A percentile compares a stretch with the other conserved stretches of the same genome.
Evolutionary conservation across 2,329 filamentous ascomycete genomes (phyloP).

Genomic region (Xylariaceae sp.): DNA sequence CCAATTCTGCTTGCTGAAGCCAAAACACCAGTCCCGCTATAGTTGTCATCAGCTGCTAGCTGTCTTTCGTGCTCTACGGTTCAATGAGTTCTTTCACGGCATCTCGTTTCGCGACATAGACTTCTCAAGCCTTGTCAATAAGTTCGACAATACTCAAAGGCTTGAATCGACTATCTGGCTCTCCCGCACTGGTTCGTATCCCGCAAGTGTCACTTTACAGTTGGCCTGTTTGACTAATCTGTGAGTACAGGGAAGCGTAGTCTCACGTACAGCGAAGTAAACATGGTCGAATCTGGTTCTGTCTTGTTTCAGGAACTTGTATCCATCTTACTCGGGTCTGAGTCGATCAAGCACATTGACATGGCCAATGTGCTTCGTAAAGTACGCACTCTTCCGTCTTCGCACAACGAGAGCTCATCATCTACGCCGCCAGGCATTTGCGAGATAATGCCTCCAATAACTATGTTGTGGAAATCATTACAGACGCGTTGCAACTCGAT

Average conservation of each 20-base stretch:
- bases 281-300: slow-evolving; percentile 43
- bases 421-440: slow-evolving; percentile 19
- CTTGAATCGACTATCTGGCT: slow-evolving; percentile 46
- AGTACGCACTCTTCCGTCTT: slow-evolving; percentile 19
- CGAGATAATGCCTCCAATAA: slow-evolving; percentile 44
- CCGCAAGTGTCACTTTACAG: not conserved
- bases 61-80: slow-evolving; percentile 50
- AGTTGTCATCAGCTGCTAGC: slow-evolving; percentile 49
- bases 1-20: slow-evolving; percentile 48
- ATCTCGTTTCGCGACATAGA: slow-evolving; percentile 51
- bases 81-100: slow-evolving; percentile 55
- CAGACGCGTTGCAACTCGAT: slow-evolving; percentile 47
- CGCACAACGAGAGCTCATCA: slow-evolving; percentile 11
- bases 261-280: slow-evolving; percentile 43
- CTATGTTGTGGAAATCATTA: slow-evolving; percentile 44
- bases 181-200: slow-evolving; percentile 44
- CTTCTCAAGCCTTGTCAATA: slow-evolving; percentile 38
- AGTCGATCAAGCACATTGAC: slow-evolving; percentile 50
- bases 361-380: slow-evolving; percentile 39
- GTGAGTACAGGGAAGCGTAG: slow-evolving; percentile 32
- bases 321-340: slow-evolving; percentile 49
- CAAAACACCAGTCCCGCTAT: slow-evolving; percentile 37
- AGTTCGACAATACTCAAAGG: slow-evolving; percentile 40
- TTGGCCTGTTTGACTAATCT: slow-evolving; percentile 19
- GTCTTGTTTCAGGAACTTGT: slow-evolving; percentile 53